These are phyloP conservation scores for Beta corolliflora DNA, from an alignment of 179 eudicot genomes.

Conservation along the genomic window DNA sequence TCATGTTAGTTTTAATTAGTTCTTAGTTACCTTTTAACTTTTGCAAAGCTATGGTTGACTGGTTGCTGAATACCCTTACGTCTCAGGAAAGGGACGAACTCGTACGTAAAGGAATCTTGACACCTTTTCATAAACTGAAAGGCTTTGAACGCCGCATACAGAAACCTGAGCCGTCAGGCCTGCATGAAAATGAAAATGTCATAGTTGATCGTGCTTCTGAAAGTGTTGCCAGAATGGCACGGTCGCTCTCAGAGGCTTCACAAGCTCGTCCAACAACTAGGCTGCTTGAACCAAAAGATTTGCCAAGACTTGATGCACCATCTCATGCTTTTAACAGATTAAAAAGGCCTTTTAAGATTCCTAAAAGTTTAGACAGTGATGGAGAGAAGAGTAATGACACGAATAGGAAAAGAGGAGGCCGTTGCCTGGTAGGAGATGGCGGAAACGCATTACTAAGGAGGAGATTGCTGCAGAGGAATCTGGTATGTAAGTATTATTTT, in stretches of 20 bases:
- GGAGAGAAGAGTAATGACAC: constrained; percentile 47
- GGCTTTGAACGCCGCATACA: constrained; percentile 92
- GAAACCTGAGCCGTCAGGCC: constrained; percentile 53
- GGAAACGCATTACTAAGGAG: constrained; percentile 59
- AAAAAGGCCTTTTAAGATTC: constrained; percentile 52
- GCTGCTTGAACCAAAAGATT: constrained; percentile 63
- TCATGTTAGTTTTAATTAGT: not conserved
- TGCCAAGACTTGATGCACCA: constrained; percentile 85
- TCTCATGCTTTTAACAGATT: constrained; percentile 70
- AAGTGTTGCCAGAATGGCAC: constrained; percentile 67
- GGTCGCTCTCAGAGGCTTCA: constrained; percentile 70
- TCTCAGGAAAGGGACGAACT: constrained; percentile 94
- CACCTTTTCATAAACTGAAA: constrained; percentile 95
- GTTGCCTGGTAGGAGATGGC: constrained; percentile 80
- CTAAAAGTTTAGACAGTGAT: constrained; percentile 41
- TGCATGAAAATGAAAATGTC: constrained; percentile 33
- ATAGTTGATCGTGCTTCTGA: constrained; percentile 53
- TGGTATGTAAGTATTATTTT: constrained; percentile 53
- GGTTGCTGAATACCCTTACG: constrained; percentile 32
- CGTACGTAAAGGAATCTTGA: constrained; percentile 86
- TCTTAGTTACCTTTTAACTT: not conserved
- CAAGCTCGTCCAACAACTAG: constrained; percentile 88
- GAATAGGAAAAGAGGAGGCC: constrained; percentile 74
- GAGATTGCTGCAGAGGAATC: constrained; percentile 35
- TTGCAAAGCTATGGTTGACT: constrained; percentile 5